Conservation (phyloP, 2,329 filamentous ascomycete genomes). For the Aspergillus candidus region DNA sequence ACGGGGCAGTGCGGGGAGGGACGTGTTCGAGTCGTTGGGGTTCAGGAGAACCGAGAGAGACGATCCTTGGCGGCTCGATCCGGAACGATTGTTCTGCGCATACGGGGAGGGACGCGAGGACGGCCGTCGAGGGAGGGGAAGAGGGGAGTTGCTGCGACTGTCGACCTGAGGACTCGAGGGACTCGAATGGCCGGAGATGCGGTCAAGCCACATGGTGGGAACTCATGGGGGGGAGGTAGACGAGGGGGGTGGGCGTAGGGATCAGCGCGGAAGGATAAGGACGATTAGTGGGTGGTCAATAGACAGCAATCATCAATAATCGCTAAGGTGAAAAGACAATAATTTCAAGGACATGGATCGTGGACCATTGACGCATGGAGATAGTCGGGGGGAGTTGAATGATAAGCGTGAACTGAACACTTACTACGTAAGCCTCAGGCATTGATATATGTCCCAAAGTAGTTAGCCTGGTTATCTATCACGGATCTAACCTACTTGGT, state of each 20-base stretch:
- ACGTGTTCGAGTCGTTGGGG: constrained; percentile 69
- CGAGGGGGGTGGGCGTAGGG: neutral
- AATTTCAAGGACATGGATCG: no score
- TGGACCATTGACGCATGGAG: no score
- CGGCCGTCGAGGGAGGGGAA: constrained; percentile 61
- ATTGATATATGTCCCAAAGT: no score
- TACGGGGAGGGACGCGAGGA: constrained; percentile 64
- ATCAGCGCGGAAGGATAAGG: neutral
- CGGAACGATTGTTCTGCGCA: constrained; percentile 61
- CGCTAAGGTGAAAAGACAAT: neutral
- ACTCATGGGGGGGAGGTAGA: constrained; percentile 9
- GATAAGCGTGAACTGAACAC: no score
- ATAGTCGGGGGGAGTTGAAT: no score
- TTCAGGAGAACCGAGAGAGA: constrained; percentile 68
- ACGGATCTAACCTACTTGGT: no score
- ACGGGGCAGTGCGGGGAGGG: constrained; percentile 61
- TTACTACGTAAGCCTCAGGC: no score
- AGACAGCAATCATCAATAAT: no score
- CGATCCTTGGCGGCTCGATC: constrained; percentile 65
- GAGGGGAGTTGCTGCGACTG: constrained; percentile 64
- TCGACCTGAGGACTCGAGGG: constrained; percentile 56
- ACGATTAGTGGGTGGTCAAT: neutral
- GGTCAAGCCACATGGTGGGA: constrained; percentile 76
- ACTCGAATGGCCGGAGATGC: constrained; percentile 67
- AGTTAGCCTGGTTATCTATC: no score